phyloP scores from a whole-genome alignment of 768 basidiomycete species.

The Tubosaeta sp. region DNA sequence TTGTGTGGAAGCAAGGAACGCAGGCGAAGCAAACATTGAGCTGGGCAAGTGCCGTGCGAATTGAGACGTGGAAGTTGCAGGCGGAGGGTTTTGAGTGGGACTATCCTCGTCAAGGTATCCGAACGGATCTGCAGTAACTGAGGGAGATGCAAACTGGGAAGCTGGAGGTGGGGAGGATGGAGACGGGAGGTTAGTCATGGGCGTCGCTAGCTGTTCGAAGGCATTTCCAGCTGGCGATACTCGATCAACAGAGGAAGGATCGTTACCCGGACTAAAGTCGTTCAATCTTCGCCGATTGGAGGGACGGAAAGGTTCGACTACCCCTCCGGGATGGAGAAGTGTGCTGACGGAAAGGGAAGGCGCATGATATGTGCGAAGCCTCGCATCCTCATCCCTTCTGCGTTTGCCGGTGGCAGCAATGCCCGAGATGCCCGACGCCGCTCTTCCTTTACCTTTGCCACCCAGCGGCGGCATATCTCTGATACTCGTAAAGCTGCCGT shows the following conservation, averaged over 20 bases:
- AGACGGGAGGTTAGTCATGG: neutral
- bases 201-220: neutral
- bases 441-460: constrained; percentile 52
- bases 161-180: constrained; percentile 5
- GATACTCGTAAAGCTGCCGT: constrained; percentile 58
- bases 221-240: neutral
- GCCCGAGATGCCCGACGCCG: constrained; percentile 5
- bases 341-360: constrained; percentile 53
- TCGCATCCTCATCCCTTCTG: constrained; percentile 52
- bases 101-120: constrained; percentile 48
- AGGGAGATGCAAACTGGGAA: neutral
- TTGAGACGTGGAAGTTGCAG: constrained; percentile 21
- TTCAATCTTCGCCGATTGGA: constrained; percentile 18
- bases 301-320: constrained; percentile 16
- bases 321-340: constrained; percentile 37
- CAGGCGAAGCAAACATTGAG: constrained; percentile 33
- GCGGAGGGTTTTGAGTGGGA: constrained; percentile 26
- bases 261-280: neutral
- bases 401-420: constrained; percentile 41
- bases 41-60: constrained; percentile 21
- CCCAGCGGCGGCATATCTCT: constrained; percentile 48
- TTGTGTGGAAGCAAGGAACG: constrained; percentile 33
- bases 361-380: constrained; percentile 46
- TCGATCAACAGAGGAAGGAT: neutral
- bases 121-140: constrained; percentile 48